These are phyloP conservation scores for Aspergillus asperescens DNA, from an alignment of 495 filamentous ascomycete genomes.

Conservation along the genomic window DNA sequence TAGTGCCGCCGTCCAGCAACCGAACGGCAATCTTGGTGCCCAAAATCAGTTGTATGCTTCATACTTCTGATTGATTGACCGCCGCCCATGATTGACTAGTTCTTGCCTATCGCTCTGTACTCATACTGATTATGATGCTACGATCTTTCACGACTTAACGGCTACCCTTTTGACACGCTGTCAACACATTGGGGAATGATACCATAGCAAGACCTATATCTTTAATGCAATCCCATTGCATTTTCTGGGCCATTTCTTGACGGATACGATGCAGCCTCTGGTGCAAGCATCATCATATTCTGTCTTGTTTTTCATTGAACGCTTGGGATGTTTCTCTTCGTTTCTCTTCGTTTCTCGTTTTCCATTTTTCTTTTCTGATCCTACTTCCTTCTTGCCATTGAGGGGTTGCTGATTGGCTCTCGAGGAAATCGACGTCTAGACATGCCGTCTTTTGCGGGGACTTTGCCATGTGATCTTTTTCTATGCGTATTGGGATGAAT, in stretches of 20 bases:
- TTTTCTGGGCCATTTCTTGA: constrained; percentile 21
- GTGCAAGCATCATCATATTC: constrained; percentile 15
- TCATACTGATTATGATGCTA: constrained; percentile 45
- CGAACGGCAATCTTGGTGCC: constrained; percentile 24
- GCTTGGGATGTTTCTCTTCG: constrained; percentile 12
- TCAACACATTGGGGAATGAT: constrained; percentile 30
- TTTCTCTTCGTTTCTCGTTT: constrained; percentile 10
- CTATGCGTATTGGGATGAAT: constrained; percentile 18
- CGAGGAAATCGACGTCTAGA: background rate
- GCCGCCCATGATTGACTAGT: constrained; percentile 12
- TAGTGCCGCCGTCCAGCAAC: constrained; percentile 21
- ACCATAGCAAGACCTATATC: constrained; percentile 28
- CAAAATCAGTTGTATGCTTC: constrained; percentile 27
- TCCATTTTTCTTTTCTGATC: constrained; percentile 11
- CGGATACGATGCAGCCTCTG: constrained; percentile 17
- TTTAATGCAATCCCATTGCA: constrained; percentile 26
- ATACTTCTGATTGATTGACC: constrained; percentile 26
- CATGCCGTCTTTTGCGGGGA: background rate
- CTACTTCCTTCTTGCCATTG: constrained; percentile 13
- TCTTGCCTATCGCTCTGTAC: constrained; percentile 34
- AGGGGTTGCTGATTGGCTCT: background rate
- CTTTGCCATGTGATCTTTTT: constrained; percentile 6
- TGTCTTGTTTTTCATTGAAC: constrained; percentile 25
- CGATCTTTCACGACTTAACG: constrained; percentile 44
- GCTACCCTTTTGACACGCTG: constrained; percentile 28